Conservation (phyloP, 129 eudicot species). For the Glebionis coronaria region DNA sequence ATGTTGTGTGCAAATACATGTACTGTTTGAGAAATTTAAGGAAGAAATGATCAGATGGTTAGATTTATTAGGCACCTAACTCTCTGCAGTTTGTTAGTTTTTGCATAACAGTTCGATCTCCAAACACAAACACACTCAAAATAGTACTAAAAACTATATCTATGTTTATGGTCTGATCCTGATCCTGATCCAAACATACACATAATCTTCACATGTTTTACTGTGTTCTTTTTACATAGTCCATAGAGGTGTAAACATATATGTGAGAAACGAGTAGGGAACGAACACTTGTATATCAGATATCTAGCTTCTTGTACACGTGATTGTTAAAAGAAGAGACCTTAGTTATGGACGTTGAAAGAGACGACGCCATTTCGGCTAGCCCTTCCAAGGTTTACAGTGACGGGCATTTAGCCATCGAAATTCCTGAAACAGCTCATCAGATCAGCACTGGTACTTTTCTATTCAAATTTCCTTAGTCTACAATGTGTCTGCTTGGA, state of each 20-base stretch:
- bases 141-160: neutral
- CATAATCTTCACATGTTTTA: neutral
- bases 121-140: slow-evolving; percentile 11
- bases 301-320: too few species aligned
- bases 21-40: neutral
- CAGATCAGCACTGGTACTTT: slow-evolving; percentile 71
- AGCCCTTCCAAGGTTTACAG: slow-evolving; percentile 12
- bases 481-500: neutral
- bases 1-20: too few species aligned
- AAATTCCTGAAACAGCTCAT: slow-evolving; percentile 90
- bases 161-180: neutral
- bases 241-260: neutral
- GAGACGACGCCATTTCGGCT: slow-evolving; percentile 17
- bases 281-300: neutral
- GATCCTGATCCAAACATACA: neutral
- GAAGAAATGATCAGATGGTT: neutral
- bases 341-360: slow-evolving; percentile 29
- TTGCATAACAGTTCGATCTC: slow-evolving; percentile 5
- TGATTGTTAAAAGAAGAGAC: neutral
- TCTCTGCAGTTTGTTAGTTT: slow-evolving; percentile 10
- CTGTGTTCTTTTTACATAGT: neutral
- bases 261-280: neutral
- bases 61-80: slow-evolving; percentile 25
- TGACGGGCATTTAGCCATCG: slow-evolving; percentile 33
- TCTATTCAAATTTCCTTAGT: too few species aligned